Evolutionary conservation across 495 filamentous ascomycete genomes (phyloP).

Genomic region (Lasiosphaeris hirsuta): DNA sequence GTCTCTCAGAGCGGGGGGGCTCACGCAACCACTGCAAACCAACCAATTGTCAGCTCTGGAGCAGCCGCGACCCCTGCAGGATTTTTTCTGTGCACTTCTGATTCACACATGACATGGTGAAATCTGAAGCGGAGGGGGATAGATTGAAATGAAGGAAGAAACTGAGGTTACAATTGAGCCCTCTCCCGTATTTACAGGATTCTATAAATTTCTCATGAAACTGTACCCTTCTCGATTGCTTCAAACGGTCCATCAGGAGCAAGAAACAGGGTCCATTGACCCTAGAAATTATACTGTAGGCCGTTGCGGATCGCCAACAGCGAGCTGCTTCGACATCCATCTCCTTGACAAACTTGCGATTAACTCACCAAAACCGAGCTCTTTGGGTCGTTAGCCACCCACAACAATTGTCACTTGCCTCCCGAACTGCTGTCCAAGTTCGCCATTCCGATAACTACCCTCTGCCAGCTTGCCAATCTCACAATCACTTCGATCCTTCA

Average conservation of each 20-base stretch:
- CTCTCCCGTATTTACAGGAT: too few relatives aligned
- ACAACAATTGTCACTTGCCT: background rate
- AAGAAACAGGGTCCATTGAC: background rate
- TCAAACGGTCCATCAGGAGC: background rate
- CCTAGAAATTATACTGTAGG: background rate
- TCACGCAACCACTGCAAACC: background rate
- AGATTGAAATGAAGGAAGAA: background rate
- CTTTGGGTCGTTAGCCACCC: background rate
- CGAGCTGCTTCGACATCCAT: background rate
- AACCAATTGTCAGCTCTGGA: constrained; percentile 5
- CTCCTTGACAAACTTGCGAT: background rate
- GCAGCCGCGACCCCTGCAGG: background rate
- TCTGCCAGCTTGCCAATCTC: background rate
- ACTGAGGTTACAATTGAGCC: background rate
- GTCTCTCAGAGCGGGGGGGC: background rate
- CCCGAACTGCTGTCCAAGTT: background rate
- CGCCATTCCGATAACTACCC: background rate
- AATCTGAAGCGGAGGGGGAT: constrained; percentile 1
- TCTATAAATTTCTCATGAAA: too few relatives aligned
- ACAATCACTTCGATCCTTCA: background rate
- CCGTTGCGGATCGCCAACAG: background rate
- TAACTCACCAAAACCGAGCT: background rate
- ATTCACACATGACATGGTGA: constrained; percentile 9
- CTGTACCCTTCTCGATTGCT: background rate
- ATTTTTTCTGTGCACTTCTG: constrained; percentile 1